Percentiles rank a stretch among this genome's conserved stretches.
Conservation (phyloP, 2,329 filamentous ascomycete species). For the Nannizzia gypsea region DNA sequence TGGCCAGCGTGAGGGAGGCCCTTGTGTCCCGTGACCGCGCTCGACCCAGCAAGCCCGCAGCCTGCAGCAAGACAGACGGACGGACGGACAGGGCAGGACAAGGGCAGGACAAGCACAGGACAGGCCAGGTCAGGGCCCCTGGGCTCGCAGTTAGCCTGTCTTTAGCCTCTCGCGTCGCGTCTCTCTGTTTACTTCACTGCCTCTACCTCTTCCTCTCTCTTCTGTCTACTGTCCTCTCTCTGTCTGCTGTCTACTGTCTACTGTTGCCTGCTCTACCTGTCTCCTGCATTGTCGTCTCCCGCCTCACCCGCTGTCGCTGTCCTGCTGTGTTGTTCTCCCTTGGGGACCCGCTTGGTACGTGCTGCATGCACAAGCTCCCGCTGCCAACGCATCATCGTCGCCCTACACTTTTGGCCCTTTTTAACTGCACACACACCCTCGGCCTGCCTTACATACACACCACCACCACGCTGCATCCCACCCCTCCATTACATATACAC, state of each 20-base stretch:
- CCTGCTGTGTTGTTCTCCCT: neutral
- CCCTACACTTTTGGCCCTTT: too few relatives aligned
- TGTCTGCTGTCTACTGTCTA: neutral
- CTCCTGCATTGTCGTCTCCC: neutral
- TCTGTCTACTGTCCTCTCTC: neutral
- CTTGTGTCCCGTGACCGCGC: constrained; percentile 8
- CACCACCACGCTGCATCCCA: too few relatives aligned
- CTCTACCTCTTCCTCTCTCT: neutral
- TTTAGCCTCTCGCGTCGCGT: too few relatives aligned
- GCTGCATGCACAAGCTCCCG: neutral
- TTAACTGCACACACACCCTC: too few relatives aligned
- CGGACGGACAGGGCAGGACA: too few relatives aligned
- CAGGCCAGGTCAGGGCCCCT: too few relatives aligned
- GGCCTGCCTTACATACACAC: too few relatives aligned
- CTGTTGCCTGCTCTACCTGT: neutral
- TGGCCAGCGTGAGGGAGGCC: too few relatives aligned
- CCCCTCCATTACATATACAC: too few relatives aligned
- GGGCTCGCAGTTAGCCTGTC: too few relatives aligned
- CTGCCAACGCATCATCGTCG: constrained; percentile 13
- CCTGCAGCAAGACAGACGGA: constrained; percentile 7
- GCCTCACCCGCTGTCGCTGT: neutral
- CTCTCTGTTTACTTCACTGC: neutral
- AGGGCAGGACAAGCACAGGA: too few relatives aligned
- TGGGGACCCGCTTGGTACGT: neutral
- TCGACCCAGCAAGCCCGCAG: neutral